Base-by-base conservation (phyloP, 108 stramenopile species). In the Fistulifera pelliculosa region DNA sequence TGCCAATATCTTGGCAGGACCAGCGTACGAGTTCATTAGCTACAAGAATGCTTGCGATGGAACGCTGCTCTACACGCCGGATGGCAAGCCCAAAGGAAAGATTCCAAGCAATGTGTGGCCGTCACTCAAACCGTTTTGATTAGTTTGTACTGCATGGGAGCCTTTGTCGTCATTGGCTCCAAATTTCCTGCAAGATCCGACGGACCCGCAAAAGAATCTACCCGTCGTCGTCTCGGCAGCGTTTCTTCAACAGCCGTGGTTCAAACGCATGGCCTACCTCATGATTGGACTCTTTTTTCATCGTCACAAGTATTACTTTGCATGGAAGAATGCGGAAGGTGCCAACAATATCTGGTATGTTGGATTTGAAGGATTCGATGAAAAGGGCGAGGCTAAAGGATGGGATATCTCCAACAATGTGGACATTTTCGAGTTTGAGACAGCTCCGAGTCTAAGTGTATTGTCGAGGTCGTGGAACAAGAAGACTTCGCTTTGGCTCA, bases 271-370 rank as follows among this genome's bases (percentile, higher is more conserved):
- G 49, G 68, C 57, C 11, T 86, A 93, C 61, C 64, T 68, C 23
- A 92, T 84, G 87, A 49, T 93, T 7, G 83, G 83, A 13, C 75
- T 95, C 17, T 86, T 95, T n/a, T 87, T 75, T 60, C 58, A 84
- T 49, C 80, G 95, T 41, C 65, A 78, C 58, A 98, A 98, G 83
- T 98, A 98, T 72, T 95, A 93, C 83, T 95, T 98, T 74, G 96
- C 93, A 1, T 98, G 96, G 96, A 94, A 87, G 89, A 86, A 85
- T 70, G 85, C 92, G 7, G 83, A 90, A 62, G 92, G 87, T 47
- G 87, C 87, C 42, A 81, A 77, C 70, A 93, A 93, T 56, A 69
- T 93, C 43, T 93, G 87, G 87, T 93, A 85, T 58, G 87, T 85
- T 56, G 95, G 95, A 12, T 94, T 93, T 62, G 89, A 92, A 58